Evolutionary conservation across 169 alveolate genomes (phyloP).

Genomic region (Plasmodium cynomolgi): DNA sequence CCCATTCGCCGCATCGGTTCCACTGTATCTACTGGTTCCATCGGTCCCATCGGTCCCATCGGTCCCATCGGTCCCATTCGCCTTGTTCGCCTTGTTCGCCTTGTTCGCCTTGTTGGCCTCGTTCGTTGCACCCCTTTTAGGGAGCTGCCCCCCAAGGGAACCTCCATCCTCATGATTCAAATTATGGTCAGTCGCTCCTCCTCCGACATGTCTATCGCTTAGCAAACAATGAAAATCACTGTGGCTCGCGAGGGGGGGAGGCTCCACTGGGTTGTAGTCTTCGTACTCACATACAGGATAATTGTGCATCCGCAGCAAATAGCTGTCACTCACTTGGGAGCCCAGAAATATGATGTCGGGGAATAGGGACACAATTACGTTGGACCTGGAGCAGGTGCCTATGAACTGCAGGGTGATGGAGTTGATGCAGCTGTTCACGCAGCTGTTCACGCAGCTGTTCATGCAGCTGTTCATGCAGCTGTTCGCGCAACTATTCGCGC

Average conservation of each 20-base stretch:
- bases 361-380: slow-evolving; percentile 41
- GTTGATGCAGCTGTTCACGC: neutral
- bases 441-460: neutral
- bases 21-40: too few relatives aligned
- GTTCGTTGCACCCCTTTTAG: neutral
- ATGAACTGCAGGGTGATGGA: slow-evolving; percentile 42
- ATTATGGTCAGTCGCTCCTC: neutral
- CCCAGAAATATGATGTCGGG: slow-evolving; percentile 62
- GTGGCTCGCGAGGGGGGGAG: neutral
- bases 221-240: neutral
- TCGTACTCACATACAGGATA: slow-evolving; percentile 25
- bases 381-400: slow-evolving; percentile 67
- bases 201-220: neutral
- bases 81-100: too few relatives aligned
- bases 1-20: neutral
- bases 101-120: neutral
- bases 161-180: neutral
- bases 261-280: slow-evolving; percentile 31
- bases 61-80: too few relatives aligned
- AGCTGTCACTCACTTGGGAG: slow-evolving; percentile 70
- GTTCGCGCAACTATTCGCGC: neutral
- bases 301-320: slow-evolving; percentile 51
- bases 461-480: neutral
- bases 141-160: neutral
- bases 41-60: too few relatives aligned